Base-by-base conservation (phyloP, 2,329 filamentous ascomycete species). In the Aspergillus ochraceus region DNA sequence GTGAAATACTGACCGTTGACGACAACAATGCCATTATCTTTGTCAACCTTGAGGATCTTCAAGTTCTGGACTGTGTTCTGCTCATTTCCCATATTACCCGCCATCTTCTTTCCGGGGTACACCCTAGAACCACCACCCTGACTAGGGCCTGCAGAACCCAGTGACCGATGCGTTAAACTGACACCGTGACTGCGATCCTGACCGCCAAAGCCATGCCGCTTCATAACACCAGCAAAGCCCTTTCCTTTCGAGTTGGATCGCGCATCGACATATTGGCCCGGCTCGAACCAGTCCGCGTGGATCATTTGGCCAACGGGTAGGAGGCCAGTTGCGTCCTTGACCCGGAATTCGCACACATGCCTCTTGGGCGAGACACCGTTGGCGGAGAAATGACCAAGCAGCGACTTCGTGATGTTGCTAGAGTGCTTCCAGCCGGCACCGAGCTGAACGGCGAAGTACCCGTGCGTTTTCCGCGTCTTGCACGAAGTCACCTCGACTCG, bases 201-300 rank as follows among this genome's bases (percentile, higher is more conserved):
- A 70, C 95, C 95, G 30, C 82, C 77, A 78, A 95, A 98, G 36
- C 92, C 92, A 80, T 94, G 91, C 68, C 91, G 85, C 87, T 99
- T 99, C 95, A 99, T 99, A 67, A 91, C 95, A 84, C 95, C 95
- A 10, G 90, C 91, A 75, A 97, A 99, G 8, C 95, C 95, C 86
- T 92, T 94, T 55, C 95, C 95, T 73, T 91, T 86, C 68, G 87
- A 89, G 71, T 90, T 86, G 52, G 88, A 89, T 70, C 88, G 85
- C 56, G 92, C 88, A 79, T 99, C 95, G 61, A 99, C 90, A 77
- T 87, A 96, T 79, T 97, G 92, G 19, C 95, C 95, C 71, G 89
- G 86, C 69, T 88, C 84, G 79, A 98, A 98, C 90, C 95, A 96
- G 71, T 91, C 88, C n/a, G 95, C 91, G 62, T 85, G 84, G 66